Conservation (phyloP, 176 grass and related monocot species). For the Olyra latifolia region DNA sequence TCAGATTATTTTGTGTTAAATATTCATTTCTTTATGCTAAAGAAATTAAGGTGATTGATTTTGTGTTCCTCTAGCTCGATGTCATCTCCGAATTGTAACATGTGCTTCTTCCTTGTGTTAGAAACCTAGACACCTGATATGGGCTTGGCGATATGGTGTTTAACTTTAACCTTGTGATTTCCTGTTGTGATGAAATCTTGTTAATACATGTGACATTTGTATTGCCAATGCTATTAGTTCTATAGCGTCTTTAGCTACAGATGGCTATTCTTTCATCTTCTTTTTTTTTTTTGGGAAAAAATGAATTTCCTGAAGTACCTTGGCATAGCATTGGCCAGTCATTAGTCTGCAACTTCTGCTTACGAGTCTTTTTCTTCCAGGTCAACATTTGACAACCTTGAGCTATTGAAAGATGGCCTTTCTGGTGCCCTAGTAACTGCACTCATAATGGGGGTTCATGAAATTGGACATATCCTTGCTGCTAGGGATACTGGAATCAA, state of each 20-base stretch:
- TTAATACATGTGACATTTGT: neutral
- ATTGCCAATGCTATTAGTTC: neutral
- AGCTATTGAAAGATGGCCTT: constrained; percentile 82
- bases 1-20: constrained; percentile 12
- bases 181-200: neutral
- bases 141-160: neutral
- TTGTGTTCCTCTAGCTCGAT: neutral
- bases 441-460: constrained; percentile 78
- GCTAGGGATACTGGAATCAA: constrained; percentile 87
- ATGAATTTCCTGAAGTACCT: neutral
- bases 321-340: neutral
- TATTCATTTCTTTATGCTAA: neutral
- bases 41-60: neutral
- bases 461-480: constrained; percentile 84
- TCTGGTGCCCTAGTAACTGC: constrained; percentile 75
- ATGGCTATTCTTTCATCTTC: neutral
- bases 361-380: constrained; percentile 47
- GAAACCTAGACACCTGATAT: neutral
- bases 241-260: neutral
- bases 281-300: neutral
- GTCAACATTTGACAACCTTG: constrained; percentile 92
- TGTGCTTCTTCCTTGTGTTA: neutral
- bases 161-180: neutral
- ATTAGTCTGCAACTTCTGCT: constrained; percentile 21
- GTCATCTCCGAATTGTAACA: neutral